phyloP scores from a whole-genome alignment of 2,329 filamentous ascomycete genomes.

The Apiospora saccharicola region DNA sequence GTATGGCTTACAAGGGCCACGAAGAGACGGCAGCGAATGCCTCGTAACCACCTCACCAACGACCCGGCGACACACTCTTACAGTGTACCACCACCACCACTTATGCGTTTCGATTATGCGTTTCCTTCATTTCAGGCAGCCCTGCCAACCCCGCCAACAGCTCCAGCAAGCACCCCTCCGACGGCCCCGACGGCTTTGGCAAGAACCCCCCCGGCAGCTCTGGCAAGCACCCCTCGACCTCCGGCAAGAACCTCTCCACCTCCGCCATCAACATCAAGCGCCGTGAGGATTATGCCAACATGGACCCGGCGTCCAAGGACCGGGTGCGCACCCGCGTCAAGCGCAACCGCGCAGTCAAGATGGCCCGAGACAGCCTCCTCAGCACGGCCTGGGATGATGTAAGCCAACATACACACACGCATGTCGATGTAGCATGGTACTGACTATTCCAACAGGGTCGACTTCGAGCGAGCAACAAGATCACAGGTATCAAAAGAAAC shows the following conservation, averaged over 20 bases:
- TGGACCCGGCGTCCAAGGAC: constrained; percentile 16
- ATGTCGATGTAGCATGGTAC: too few relatives aligned
- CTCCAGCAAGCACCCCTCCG: too few relatives aligned
- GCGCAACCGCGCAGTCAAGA: constrained; percentile 22
- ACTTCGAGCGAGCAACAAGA: too few relatives aligned
- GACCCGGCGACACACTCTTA: background rate
- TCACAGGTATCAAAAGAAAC: too few relatives aligned
- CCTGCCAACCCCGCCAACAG: too few relatives aligned
- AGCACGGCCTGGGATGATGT: background rate
- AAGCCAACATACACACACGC: too few relatives aligned
- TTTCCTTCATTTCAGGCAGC: too few relatives aligned
- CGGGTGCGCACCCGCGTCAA: constrained; percentile 22
- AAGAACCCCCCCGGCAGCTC: background rate
- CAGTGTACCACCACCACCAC: background rate
- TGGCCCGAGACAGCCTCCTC: constrained; percentile 1
- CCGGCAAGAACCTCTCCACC: constrained; percentile 10
- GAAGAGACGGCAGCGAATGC: background rate
- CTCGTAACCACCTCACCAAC: background rate
- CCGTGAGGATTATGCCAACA: constrained; percentile 21
- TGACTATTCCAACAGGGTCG: too few relatives aligned
- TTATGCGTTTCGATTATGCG: background rate
- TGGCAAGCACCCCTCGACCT: too few relatives aligned
- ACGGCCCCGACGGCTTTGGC: too few relatives aligned
- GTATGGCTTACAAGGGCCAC: constrained; percentile 42
- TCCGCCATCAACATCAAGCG: constrained; percentile 17